Percentiles rank a stretch among this genome's conserved stretches.
Conservation (phyloP, 179 eudicot species). For the Amaranthus tricolor region DNA sequence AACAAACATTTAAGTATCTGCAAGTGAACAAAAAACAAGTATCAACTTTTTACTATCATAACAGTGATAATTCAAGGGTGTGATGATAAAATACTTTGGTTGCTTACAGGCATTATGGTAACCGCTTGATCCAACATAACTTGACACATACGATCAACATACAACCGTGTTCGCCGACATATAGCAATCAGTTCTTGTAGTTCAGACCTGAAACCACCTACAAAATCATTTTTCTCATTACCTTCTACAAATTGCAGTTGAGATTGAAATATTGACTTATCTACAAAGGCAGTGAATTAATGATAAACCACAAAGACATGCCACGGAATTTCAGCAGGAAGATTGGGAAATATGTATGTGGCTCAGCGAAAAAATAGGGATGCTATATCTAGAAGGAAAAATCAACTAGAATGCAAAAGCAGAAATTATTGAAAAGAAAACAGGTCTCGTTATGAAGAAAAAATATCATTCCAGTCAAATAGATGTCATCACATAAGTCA, state of each 20-base stretch:
- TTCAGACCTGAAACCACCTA: conserved; percentile 73
- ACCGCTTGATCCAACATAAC: conserved; percentile 58
- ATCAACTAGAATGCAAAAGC: neutral
- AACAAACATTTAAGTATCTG: neutral
- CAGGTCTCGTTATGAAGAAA: neutral
- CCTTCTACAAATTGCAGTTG: neutral
- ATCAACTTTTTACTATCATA: neutral
- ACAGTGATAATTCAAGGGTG: neutral
- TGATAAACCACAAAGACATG: neutral
- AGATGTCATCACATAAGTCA: conserved; percentile 4
- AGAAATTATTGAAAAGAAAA: neutral
- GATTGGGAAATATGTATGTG: neutral
- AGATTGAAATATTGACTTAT: neutral
- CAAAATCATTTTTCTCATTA: conserved; percentile 16
- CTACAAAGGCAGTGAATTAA: neutral
- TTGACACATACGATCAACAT: conserved; percentile 59
- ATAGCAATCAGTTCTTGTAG: conserved; percentile 57
- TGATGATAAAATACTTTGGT: neutral
- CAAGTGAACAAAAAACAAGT: neutral
- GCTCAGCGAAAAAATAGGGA: neutral
- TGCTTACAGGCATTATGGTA: conserved; percentile 71
- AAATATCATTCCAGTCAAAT: conserved; percentile 4
- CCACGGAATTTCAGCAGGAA: neutral
- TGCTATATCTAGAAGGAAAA: neutral
- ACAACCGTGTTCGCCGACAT: conserved; percentile 68